Percentiles rank a stretch among this genome's conserved stretches.
Evolutionary conservation across 176 grass and related monocot genomes (phyloP).

Genomic region (Cenchrus purpureus): DNA sequence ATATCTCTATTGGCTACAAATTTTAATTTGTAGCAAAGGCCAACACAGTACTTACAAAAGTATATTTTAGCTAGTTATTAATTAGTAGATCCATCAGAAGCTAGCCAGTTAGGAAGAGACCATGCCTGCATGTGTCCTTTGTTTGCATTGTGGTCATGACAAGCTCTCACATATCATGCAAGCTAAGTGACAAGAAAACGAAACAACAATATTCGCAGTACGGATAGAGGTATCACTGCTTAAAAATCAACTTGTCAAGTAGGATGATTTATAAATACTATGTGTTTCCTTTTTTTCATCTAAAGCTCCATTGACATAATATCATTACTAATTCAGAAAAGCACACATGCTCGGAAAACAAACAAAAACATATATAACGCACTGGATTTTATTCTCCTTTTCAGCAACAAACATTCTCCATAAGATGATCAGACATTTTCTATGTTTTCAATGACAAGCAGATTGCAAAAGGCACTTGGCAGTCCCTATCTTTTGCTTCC

Average conservation of each 20-base stretch:
- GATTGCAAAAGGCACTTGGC: background rate
- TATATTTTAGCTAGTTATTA: background rate
- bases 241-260: slow-evolving; percentile 21
- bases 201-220: slow-evolving; percentile 32
- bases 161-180: slow-evolving; percentile 1
- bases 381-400: slow-evolving; percentile 7
- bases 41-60: background rate
- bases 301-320: background rate
- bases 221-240: slow-evolving; percentile 7
- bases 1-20: background rate
- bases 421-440: background rate
- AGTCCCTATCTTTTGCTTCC: background rate
- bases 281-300: background rate
- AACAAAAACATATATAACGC: background rate
- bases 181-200: slow-evolving; percentile 1
- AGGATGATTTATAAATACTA: background rate
- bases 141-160: slow-evolving; percentile 20
- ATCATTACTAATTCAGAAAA: slow-evolving; percentile 4
- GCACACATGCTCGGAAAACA: background rate
- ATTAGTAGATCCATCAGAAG: background rate
- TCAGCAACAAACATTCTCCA: slow-evolving; percentile 8
- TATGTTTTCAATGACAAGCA: background rate
- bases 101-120: slow-evolving; percentile 4
- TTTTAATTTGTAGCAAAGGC: background rate
- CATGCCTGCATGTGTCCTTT: slow-evolving; percentile 16